Evolutionary conservation across 2,329 filamentous ascomycete genomes (phyloP), one percentile per base, ranked within the genome.

Genomic region (Calonectria leucothoes): DNA sequence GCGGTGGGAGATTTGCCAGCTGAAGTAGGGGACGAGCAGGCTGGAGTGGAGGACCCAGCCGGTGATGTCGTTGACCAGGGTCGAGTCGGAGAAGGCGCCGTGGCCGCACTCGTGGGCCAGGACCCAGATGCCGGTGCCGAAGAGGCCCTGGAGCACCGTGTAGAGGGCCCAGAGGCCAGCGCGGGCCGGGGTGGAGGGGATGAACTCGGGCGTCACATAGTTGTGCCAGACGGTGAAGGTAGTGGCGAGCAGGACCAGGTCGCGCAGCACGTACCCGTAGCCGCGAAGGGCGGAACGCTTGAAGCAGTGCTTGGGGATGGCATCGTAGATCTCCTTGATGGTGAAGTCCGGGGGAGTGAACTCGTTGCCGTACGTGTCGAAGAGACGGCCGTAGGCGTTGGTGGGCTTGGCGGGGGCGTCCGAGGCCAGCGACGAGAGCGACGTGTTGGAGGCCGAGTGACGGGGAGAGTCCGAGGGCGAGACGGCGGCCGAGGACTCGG

Each of bases 1-100:
- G 89, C 95, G 94, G 88, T 99, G 97, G 78, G 95, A 98, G 87
- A 98, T 96, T 89, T 99, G 98, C 97, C 97, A 99, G 84, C 95
- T 98, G 89, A 98, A 99, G 89, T 98, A 99, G 27, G 97, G 97
- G 63, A 99, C 96, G 70, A 98, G 89, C 48, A 98, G 92, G 55
- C 92, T 86, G 45, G 96, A 98, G 88, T 98, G 96, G 80, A 95
- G 91, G 83, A 98, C 85, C 94, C 95, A 98, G 82, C 96, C 96
- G 72, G 97, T 95, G 31, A 94, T 91, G 86, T 98, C 95, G 88
- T 98, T 98, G 83, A 98, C 86, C 14, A 92, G 88, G 88, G 94
- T 96, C 81, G 94, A 98, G n/a, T 94, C 89, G 52, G 97, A 98
- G 89, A 99, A 98, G 74, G 97, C 93, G 85, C 97, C 94, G 87